phyloP scores from a whole-genome alignment of 139 green algal species.

The Coelastrella sp. region DNA sequence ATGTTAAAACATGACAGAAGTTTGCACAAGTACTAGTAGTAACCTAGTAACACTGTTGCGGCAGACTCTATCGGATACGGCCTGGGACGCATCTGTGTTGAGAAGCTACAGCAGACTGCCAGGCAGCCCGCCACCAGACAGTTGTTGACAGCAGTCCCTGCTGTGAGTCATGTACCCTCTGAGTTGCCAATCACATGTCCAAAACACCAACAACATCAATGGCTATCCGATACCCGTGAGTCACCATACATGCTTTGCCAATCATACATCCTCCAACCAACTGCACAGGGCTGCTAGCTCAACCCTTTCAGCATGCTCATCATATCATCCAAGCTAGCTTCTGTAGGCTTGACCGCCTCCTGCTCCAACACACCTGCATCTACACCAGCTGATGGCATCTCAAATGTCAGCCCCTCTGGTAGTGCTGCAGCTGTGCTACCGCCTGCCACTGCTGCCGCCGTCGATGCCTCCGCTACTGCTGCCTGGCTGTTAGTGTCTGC shows the following conservation, averaged over 20 bases:
- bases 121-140: too few relatives aligned
- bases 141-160: too few relatives aligned
- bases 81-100: too few relatives aligned
- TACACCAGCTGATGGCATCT: conserved; percentile 60
- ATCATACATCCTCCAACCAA: neutral
- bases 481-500: neutral
- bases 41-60: too few relatives aligned
- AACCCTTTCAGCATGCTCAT: conserved; percentile 73
- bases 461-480: neutral
- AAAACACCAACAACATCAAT: neutral
- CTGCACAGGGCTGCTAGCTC: neutral
- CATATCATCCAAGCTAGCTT: conserved; percentile 75
- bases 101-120: too few relatives aligned
- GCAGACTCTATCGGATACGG: too few relatives aligned
- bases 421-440: conserved; percentile 38
- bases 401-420: conserved; percentile 72
- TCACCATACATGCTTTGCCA: too few relatives aligned
- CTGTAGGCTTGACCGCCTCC: conserved; percentile 62
- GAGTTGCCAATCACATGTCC: neutral
- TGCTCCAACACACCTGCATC: conserved; percentile 56
- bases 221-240: too few relatives aligned
- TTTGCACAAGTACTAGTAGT: too few relatives aligned
- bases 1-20: too few relatives aligned
- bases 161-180: neutral
- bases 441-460: neutral